Evolutionary conservation across 2,329 filamentous ascomycete species (phyloP).

Genomic region (Fusarium camptoceras): DNA sequence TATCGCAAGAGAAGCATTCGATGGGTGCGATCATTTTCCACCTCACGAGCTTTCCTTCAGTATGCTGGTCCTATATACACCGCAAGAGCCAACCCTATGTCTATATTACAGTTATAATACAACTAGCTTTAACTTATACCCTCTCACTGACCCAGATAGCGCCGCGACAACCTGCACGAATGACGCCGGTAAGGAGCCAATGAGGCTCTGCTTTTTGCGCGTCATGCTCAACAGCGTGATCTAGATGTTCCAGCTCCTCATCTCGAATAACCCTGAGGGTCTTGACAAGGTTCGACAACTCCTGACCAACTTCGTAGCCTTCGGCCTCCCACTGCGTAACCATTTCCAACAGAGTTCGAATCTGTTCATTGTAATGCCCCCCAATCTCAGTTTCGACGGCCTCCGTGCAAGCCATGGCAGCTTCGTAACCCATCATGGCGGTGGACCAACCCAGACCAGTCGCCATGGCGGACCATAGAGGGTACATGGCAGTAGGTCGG

Average conservation of each 20-base stretch:
- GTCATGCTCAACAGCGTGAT: conserved; percentile 94
- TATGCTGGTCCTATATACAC: conserved; percentile 36
- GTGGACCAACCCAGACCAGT: conserved; percentile 89
- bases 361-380: conserved; percentile 93
- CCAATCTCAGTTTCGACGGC: conserved; percentile 99
- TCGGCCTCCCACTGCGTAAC: conserved; percentile 77
- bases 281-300: conserved; percentile 77
- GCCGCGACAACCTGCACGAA: conserved; percentile 88
- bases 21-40: conserved; percentile 21
- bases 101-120: conserved; percentile 47
- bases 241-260: conserved; percentile 96
- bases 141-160: conserved; percentile 93
- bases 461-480: conserved; percentile 85
- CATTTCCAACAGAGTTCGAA: conserved; percentile 84
- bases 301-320: conserved; percentile 83
- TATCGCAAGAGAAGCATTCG: conserved; percentile 30
- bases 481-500: conserved; percentile 92
- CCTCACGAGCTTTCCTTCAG: conserved; percentile 24
- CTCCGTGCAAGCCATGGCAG: conserved; percentile 98
- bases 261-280: conserved; percentile 88
- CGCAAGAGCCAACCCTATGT: conserved; percentile 16
- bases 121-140: conserved; percentile 57
- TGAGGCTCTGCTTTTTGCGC: conserved; percentile 90
- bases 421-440: conserved; percentile 87
- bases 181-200: conserved; percentile 86